Conservation (phyloP, 2,329 filamentous ascomycete genomes). For the Pyrenophora graminea region DNA sequence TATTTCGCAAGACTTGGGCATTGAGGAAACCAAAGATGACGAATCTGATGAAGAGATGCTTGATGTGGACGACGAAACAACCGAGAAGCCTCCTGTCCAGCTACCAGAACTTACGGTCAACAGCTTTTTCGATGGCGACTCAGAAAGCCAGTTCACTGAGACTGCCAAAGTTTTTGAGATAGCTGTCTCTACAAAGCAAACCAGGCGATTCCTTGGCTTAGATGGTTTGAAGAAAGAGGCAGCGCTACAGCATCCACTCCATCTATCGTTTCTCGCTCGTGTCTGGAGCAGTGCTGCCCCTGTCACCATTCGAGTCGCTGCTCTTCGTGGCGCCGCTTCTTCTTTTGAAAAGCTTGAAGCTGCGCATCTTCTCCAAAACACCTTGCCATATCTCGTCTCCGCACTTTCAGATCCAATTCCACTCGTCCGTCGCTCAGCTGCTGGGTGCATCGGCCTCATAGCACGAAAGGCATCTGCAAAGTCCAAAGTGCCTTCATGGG, state of each 20-base stretch:
- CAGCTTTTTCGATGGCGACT: constrained; percentile 32
- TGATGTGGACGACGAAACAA: constrained; percentile 53
- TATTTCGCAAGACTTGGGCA: constrained; percentile 21
- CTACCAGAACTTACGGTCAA: constrained; percentile 32
- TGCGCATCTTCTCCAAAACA: constrained; percentile 70
- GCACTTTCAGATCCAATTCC: constrained; percentile 77
- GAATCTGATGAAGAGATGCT: constrained; percentile 56
- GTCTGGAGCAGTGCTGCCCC: constrained; percentile 76
- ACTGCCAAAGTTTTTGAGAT: constrained; percentile 34
- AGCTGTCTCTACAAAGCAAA: constrained; percentile 28
- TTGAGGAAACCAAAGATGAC: constrained; percentile 10
- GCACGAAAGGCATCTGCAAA: constrained; percentile 21
- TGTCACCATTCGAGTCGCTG: constrained; percentile 68
- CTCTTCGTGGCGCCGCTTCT: constrained; percentile 61
- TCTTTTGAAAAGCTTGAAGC: constrained; percentile 40
- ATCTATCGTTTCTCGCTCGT: constrained; percentile 74
- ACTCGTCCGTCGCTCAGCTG: constrained; percentile 75
- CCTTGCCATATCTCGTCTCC: constrained; percentile 80
- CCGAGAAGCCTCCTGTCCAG: constrained; percentile 17
- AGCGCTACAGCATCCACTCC: constrained; percentile 66
- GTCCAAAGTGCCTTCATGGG: constrained; percentile 27
- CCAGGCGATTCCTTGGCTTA: constrained; percentile 55
- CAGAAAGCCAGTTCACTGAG: constrained; percentile 36
- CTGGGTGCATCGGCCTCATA: constrained; percentile 59
- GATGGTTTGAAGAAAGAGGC: constrained; percentile 59